Conservation (phyloP, 805 yeast species). For the Jamesozyma spencerorum region DNA sequence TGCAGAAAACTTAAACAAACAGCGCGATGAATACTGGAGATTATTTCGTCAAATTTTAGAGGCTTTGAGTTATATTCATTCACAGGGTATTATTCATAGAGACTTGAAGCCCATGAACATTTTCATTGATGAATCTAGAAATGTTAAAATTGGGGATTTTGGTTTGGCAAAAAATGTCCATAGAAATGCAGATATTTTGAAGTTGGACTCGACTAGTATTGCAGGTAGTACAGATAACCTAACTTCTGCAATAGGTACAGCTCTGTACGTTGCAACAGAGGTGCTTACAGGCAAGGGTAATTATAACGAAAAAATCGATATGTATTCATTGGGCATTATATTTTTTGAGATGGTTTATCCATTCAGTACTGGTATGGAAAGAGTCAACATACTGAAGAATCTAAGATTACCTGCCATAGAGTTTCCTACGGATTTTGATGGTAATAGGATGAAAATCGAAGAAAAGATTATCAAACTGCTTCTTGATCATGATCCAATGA, state of each 20-base stretch:
- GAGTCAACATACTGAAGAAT: slow-evolving; percentile 61
- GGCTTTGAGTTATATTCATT: slow-evolving; percentile 83
- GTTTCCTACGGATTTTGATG: slow-evolving; percentile 64
- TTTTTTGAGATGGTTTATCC: slow-evolving; percentile 91
- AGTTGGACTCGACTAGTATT: slow-evolving; percentile 22
- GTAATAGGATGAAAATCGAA: slow-evolving; percentile 45
- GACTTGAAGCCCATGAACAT: slow-evolving; percentile 94
- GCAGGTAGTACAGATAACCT: slow-evolving; percentile 49
- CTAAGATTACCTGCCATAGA: slow-evolving; percentile 50
- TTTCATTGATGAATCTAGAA: slow-evolving; percentile 81
- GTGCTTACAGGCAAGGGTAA: slow-evolving; percentile 61
- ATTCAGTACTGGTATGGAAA: slow-evolving; percentile 87
- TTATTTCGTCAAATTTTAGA: slow-evolving; percentile 79
- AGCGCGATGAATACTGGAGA: slow-evolving; percentile 82
- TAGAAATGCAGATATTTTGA: slow-evolving; percentile 31
- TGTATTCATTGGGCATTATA: slow-evolving; percentile 90
- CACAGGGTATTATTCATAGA: slow-evolving; percentile 89
- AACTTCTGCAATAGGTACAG: slow-evolving; percentile 90
- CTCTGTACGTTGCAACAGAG: slow-evolving; percentile 86
- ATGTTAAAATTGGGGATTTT: slow-evolving; percentile 92
- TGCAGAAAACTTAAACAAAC: slow-evolving; percentile 58
- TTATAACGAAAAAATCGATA: slow-evolving; percentile 91
- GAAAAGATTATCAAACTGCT: slow-evolving; percentile 56
- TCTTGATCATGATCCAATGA: slow-evolving; percentile 68
- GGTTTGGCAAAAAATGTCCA: slow-evolving; percentile 92